Percentiles rank a stretch among this genome's conserved stretches.
These are phyloP conservation scores for Hemileccinum rubropunctum DNA, from an alignment of 768 basidiomycete genomes.

Conservation along the genomic window DNA sequence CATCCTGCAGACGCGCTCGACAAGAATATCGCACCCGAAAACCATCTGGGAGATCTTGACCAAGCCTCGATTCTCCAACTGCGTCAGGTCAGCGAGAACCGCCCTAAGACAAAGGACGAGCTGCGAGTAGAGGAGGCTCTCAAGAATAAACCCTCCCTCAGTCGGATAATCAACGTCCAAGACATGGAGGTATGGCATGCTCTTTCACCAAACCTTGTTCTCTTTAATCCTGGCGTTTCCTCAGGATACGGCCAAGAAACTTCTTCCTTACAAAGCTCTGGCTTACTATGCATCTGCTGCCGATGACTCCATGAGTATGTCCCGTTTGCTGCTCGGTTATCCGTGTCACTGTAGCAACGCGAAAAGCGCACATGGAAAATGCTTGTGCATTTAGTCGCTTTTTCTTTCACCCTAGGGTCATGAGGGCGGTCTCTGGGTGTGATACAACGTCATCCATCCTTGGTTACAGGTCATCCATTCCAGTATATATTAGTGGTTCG, in stretches of 20 bases:
- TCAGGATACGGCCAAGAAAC: conserved; percentile 69
- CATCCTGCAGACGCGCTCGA: conserved; percentile 83
- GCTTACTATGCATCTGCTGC: conserved; percentile 86
- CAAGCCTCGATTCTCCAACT: conserved; percentile 40
- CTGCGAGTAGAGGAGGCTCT: conserved; percentile 62
- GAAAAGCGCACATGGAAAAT: conserved; percentile 63
- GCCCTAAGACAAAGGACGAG: conserved; percentile 64
- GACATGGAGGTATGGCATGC: conserved; percentile 70
- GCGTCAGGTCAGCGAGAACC: conserved; percentile 36
- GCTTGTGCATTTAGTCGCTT: conserved; percentile 78
- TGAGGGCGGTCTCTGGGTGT: conserved; percentile 61
- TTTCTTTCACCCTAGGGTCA: conserved; percentile 84
- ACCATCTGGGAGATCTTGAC: conserved; percentile 69
- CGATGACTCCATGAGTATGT: conserved; percentile 79
- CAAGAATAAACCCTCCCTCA: conserved; percentile 60
- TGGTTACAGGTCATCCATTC: conserved; percentile 67
- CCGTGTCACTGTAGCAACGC: conserved; percentile 11
- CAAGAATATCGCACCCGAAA: conserved; percentile 64
- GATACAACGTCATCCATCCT: conserved; percentile 75
- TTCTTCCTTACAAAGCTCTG: conserved; percentile 71
- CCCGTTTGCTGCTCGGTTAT: conserved; percentile 1
- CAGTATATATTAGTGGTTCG: conserved; percentile 81
- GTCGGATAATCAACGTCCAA: conserved; percentile 65
- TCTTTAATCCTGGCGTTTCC: neutral
- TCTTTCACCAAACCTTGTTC: neutral